Percentiles rank a stretch among this genome's conserved stretches.
These are phyloP conservation scores for Nasturtium officinale DNA, from an alignment of 345 rosid species.

Conservation along the genomic window DNA sequence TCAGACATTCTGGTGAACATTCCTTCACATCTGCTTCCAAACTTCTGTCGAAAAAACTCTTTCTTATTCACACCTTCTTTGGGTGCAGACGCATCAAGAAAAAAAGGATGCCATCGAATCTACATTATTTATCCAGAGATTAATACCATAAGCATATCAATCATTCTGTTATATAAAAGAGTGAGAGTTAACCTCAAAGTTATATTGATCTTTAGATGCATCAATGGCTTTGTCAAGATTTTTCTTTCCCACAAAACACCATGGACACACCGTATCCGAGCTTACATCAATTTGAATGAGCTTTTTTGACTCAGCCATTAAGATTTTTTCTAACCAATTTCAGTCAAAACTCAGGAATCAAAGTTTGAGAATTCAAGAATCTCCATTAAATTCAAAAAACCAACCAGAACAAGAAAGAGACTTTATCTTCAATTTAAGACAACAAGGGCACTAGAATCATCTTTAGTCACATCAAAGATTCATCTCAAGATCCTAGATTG, in stretches of 20 bases:
- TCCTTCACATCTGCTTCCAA: conserved; percentile 60
- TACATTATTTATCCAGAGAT: conserved; percentile 27
- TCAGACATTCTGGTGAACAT: conserved; percentile 60
- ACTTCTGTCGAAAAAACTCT: conserved; percentile 62
- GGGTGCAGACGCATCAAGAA: conserved; percentile 82
- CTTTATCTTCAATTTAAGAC: conserved; percentile 12
- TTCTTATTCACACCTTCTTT: conserved; percentile 82
- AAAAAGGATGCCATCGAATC: conserved; percentile 88
- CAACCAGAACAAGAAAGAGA: neutral
- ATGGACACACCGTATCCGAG: conserved; percentile 87
- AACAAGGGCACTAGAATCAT: neutral
- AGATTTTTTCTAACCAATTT: neutral
- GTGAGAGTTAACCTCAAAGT: conserved; percentile 43
- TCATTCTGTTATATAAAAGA: neutral
- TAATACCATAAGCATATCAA: neutral
- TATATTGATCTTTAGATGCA: conserved; percentile 59
- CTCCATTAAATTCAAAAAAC: conserved; percentile 1
- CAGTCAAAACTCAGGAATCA: conserved; percentile 6
- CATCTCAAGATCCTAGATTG: neutral
- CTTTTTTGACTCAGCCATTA: conserved; percentile 41
- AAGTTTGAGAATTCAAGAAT: conserved; percentile 13
- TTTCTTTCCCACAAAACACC: conserved; percentile 85
- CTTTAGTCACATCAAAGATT: neutral
- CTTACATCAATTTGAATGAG: conserved; percentile 63
- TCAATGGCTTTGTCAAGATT: conserved; percentile 82